Base-by-base conservation (phyloP, 441 rosid genomes). In the Viola pubescens region DNA sequence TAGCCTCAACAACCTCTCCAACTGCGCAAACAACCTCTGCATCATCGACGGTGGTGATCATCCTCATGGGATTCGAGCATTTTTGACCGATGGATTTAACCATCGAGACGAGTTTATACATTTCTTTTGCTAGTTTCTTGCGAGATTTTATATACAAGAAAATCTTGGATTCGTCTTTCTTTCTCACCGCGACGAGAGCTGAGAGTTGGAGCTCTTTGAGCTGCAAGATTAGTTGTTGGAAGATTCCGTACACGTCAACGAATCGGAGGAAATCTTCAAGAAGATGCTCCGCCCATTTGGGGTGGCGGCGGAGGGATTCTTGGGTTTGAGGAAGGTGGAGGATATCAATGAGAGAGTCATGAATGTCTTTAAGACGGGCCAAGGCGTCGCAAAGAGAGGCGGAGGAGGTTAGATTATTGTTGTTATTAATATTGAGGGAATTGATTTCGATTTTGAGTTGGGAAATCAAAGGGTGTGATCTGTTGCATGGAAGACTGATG, bases 231-330 rank as follows among this genome's bases (percentile, higher is more conserved):
- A 78, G 71, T 0, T 82, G 59, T 49, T 76, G 96, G 77, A 88
- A 91, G 62, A 80, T 79, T 26, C 96, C 98, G 42, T 83, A 88
- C 6, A 81, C 88, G 61, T 88, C 96, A 4, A 85, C 81, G 48
- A 91, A 86, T 4, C 70, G 70, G 56, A 91, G 79, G 60, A 83
- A 80, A 49, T 83, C 86, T 53, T 86, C 87, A 0, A 91, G 78
- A 68, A 91, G 85, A 59, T 79, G 81, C 58, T 88, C 95, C n/a
- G 84, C 73, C 75, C 77, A 79, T 7, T 53, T 56, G 39, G 71
- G 67, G 3, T 85, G 76, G 10, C 73, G 74, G 69, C 78, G 72
- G 11, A 91, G 80, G 62, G 85, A 78, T 3, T 81, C 81, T 3
- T 70, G 89, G 3, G 89, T 75, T 42, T 84, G 90, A 0, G 92